These are phyloP conservation scores for Fusarium subglutinans DNA, from an alignment of 2,329 filamentous ascomycete species.

Conservation along the genomic window DNA sequence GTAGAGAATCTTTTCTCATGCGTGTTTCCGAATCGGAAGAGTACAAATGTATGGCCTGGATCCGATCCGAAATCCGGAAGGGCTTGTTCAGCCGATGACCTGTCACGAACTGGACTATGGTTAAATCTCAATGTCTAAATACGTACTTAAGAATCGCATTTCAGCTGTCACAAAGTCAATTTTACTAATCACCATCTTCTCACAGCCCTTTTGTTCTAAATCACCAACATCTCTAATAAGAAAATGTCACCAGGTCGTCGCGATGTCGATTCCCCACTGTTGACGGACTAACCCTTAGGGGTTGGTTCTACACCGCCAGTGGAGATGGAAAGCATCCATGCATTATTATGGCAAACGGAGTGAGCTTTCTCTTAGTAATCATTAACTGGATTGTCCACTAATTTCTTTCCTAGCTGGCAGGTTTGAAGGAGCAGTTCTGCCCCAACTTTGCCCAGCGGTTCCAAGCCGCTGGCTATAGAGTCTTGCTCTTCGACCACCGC, in stretches of 20 bases:
- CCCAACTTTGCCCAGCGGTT: background rate
- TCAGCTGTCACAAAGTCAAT: fast-evolving
- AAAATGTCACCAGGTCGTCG: background rate
- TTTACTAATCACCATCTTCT: fast-evolving
- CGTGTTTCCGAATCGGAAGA: background rate
- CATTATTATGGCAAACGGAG: background rate
- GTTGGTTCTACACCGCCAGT: background rate
- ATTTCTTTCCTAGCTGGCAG: background rate
- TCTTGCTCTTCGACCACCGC: background rate
- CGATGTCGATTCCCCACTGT: background rate
- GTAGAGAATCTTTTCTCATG: fast-evolving
- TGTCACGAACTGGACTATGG: fast-evolving
- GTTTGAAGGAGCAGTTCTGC: background rate
- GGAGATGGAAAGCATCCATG: background rate
- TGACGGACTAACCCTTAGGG: background rate
- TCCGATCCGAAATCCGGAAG: background rate
- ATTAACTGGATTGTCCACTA: background rate
- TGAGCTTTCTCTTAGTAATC: too few relatives aligned
- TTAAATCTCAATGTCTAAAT: fast-evolving
- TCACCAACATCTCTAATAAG: background rate
- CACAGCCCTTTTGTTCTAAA: fast-evolving
- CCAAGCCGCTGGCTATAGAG: background rate
- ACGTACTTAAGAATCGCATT: background rate
- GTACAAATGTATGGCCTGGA: fast-evolving
- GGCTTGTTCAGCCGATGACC: fast-evolving